A percentile compares a stretch with the other conserved stretches of the same genome.
phyloP scores from a whole-genome alignment of 2,329 filamentous ascomycete species.

The Sclerotinia trifoliorum region DNA sequence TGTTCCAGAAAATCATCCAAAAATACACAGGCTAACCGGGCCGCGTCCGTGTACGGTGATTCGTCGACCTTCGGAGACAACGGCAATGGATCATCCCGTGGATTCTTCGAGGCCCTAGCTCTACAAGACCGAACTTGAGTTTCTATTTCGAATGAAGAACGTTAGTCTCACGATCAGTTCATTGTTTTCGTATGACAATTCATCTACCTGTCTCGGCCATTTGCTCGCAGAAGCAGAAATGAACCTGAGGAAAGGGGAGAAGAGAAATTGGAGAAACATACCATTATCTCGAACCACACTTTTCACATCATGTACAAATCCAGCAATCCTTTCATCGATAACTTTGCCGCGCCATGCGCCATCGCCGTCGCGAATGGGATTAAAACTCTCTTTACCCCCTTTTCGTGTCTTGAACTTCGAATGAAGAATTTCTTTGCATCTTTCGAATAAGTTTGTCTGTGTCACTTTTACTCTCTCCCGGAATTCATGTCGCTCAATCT shows the following conservation, averaged over 20 bases:
- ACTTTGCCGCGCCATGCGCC: slow-evolving; percentile 33
- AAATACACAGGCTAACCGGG: slow-evolving; percentile 37
- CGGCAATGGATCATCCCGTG: slow-evolving; percentile 5
- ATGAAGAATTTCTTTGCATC: slow-evolving; percentile 40
- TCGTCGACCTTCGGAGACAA: slow-evolving; percentile 21
- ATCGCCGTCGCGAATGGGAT: slow-evolving; percentile 38
- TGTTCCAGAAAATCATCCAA: slow-evolving; percentile 37
- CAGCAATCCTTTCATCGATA: slow-evolving; percentile 28
- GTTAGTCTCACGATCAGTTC: slow-evolving; percentile 26
- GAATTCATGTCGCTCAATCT: slow-evolving; percentile 31
- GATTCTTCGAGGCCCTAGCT: slow-evolving; percentile 23
- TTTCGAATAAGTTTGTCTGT: slow-evolving; percentile 37
- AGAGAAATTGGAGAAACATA: slow-evolving; percentile 26
- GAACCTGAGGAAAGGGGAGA: background rate
- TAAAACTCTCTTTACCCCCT: slow-evolving; percentile 39
- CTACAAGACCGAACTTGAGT: slow-evolving; percentile 31
- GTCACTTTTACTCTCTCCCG: slow-evolving; percentile 33
- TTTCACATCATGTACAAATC: slow-evolving; percentile 34
- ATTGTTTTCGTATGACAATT: background rate
- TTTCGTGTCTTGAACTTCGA: slow-evolving; percentile 40
- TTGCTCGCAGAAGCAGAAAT: background rate
- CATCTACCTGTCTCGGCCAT: background rate
- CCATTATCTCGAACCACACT: slow-evolving; percentile 32
- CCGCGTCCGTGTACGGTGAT: slow-evolving; percentile 34
- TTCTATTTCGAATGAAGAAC: slow-evolving; percentile 24